Base-by-base conservation (phyloP, 108 stramenopile species). In the Stephanodiscus triporus region DNA sequence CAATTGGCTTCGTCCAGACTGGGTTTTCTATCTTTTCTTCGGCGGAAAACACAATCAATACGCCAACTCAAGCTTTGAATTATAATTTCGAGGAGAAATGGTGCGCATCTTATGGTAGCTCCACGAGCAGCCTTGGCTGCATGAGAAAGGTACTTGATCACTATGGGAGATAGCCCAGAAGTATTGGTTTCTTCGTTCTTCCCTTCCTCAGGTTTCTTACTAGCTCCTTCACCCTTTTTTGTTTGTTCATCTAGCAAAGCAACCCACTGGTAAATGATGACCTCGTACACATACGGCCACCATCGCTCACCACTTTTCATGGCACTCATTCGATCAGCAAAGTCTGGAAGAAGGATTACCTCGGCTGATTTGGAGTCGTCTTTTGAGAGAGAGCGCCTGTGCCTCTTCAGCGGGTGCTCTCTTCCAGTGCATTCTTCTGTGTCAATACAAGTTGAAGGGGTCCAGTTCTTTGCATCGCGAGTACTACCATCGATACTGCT, bases 261-360 rank as follows among this genome's bases (percentile, higher is more conserved):
- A 9, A 85, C 73, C 95, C 95, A 96, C 74, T 94, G 93, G 72
- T 87, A 87, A 38, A 96, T 91, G 13, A 96, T 82, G 6, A 96
- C 82, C 72, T 96, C 95, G 69, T 96, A 96, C 8, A 76, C 73
- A 63, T 89, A 96, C 9, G 95, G 95, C 78, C 89, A 94, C 93
- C 93, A 96, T 20, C 95, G 83, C 11, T 79, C 60, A 19, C 36
- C 37, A 37, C 14, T 61, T 70, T 78, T 72, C 73, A 93, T 63
- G 11, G 77, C 58, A 34, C 81, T 67, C 56, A 95, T 80, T 10
- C 95, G 86, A 77, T 95, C 95, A 36, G 84, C 65, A 76, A 79
- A 95, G 37, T 73, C 77, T 11, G 91, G 92, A 23, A 95, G 81
- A 29, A 38, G 26, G 26, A 73, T 59, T 40, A 57, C 20, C 49